Conservation (phyloP, 2,329 filamentous ascomycete genomes). For the Amphichorda felina region DNA sequence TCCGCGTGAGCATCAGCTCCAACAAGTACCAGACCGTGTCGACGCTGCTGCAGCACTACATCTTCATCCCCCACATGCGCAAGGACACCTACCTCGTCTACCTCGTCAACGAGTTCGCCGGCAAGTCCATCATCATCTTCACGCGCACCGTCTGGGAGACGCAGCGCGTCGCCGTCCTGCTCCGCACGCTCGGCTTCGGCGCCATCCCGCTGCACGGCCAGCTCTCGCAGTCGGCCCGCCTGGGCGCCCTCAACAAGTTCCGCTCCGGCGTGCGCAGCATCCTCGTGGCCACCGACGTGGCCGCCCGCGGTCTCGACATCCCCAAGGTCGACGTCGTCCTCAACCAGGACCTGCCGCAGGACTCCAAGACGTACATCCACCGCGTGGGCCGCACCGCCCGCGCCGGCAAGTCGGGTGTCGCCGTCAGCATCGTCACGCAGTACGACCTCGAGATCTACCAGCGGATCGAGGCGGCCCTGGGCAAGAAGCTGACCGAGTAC, state of each 20-base stretch:
- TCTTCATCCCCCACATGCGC: slow-evolving; percentile 75
- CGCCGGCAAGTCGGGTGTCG: slow-evolving; percentile 74
- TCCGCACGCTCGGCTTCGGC: slow-evolving; percentile 75
- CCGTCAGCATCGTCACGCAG: slow-evolving; percentile 73
- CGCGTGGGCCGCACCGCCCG: slow-evolving; percentile 79
- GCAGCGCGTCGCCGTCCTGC: slow-evolving; percentile 70
- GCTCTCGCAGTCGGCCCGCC: slow-evolving; percentile 73
- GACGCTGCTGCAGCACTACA: slow-evolving; percentile 73
- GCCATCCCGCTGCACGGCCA: slow-evolving; percentile 91
- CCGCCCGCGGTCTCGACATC: slow-evolving; percentile 84
- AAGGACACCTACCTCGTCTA: slow-evolving; percentile 89
- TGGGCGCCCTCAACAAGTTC: slow-evolving; percentile 88
- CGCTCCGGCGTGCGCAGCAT: slow-evolving; percentile 69
- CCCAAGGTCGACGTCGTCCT: slow-evolving; percentile 81
- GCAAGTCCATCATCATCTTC: slow-evolving; percentile 84
- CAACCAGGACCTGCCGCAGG: slow-evolving; percentile 74
- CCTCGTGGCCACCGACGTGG: slow-evolving; percentile 88
- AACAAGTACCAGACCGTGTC: slow-evolving; percentile 87
- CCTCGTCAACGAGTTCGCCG: slow-evolving; percentile 74
- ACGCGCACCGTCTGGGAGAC: slow-evolving; percentile 86
- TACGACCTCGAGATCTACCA: slow-evolving; percentile 75
- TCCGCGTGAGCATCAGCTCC: slow-evolving; percentile 69
- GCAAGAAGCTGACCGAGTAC: slow-evolving; percentile 63
- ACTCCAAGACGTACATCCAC: slow-evolving; percentile 86
- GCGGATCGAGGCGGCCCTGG: slow-evolving; percentile 72